Evolutionary conservation across 2,329 filamentous ascomycete species (phyloP).

Genomic region (Phyllosticta citrichinensis): DNA sequence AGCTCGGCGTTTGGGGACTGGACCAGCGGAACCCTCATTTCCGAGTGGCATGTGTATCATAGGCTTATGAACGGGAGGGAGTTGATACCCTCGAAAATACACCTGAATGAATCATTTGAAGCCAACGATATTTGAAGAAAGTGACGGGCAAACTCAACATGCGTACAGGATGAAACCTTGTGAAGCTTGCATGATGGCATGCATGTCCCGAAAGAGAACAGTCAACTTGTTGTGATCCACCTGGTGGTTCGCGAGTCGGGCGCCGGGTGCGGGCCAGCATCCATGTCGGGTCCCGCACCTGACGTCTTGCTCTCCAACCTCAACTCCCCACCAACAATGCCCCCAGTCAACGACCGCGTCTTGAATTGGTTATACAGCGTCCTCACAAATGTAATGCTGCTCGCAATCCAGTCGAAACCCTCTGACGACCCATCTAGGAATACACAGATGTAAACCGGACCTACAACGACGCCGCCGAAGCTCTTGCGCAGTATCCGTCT

Average conservation of each 20-base stretch:
- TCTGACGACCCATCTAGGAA: constrained; percentile 50
- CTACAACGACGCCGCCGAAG: constrained; percentile 82
- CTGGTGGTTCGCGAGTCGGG: neutral
- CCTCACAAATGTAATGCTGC: constrained; percentile 43
- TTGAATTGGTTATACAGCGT: constrained; percentile 94
- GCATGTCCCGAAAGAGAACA: too few species aligned
- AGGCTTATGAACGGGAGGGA: neutral
- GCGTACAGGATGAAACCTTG: too few species aligned
- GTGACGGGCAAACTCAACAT: neutral
- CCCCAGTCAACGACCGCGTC: constrained; percentile 74
- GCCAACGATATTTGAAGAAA: neutral
- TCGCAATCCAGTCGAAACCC: constrained; percentile 15
- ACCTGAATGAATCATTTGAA: neutral
- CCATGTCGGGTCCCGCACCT: constrained; percentile 1
- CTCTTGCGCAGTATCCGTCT: constrained; percentile 67
- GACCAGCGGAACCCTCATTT: neutral
- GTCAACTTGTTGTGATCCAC: too few species aligned
- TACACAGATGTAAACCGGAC: constrained; percentile 88
- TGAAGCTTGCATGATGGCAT: too few species aligned
- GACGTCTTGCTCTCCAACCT: neutral
- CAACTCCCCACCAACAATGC: constrained; percentile 30
- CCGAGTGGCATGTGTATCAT: constrained; percentile 2
- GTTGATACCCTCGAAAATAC: constrained; percentile 6
- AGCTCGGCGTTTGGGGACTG: constrained; percentile 1
- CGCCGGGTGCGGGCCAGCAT: neutral